Conservation (phyloP, 2,329 filamentous ascomycete genomes). For the Botrytis aclada region DNA sequence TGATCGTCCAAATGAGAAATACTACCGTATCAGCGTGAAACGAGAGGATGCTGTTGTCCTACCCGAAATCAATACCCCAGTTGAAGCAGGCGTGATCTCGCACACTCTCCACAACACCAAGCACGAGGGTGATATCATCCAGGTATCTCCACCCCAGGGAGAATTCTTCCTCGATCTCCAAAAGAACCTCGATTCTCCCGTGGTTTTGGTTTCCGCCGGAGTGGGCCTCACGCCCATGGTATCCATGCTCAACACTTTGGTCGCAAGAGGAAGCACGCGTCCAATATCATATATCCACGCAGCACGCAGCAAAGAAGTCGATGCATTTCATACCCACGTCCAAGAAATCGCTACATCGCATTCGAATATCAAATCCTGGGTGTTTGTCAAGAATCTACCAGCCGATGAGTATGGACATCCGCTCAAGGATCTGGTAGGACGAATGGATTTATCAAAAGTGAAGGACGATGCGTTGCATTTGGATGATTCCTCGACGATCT, state of each 20-base stretch:
- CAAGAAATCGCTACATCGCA: conserved; percentile 24
- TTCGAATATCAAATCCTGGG: neutral
- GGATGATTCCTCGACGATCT: neutral
- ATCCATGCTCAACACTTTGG: conserved; percentile 59
- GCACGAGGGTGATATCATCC: conserved; percentile 49
- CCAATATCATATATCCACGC: conserved; percentile 63
- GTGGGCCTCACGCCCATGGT: conserved; percentile 66
- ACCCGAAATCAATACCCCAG: neutral
- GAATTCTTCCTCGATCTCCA: conserved; percentile 60
- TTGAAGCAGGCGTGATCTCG: conserved; percentile 12
- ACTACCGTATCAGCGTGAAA: conserved; percentile 76
- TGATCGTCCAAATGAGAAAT: conserved; percentile 50
- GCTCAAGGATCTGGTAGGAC: neutral
- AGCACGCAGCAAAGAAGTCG: conserved; percentile 48
- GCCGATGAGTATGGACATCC: neutral
- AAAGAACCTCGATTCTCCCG: conserved; percentile 46
- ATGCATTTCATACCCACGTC: conserved; percentile 56
- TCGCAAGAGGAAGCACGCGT: conserved; percentile 39
- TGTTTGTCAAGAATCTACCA: conserved; percentile 6
- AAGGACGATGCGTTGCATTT: conserved; percentile 2
- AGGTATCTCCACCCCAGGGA: conserved; percentile 54
- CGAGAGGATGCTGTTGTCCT: conserved; percentile 43
- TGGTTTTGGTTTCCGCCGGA: conserved; percentile 65
- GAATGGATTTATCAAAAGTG: conserved; percentile 8
- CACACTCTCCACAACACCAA: conserved; percentile 50